Evolutionary conservation across 2,329 filamentous ascomycete genomes (phyloP), one percentile per base, ranked within the genome.

Genomic region (Trichocomaceae sp.): DNA sequence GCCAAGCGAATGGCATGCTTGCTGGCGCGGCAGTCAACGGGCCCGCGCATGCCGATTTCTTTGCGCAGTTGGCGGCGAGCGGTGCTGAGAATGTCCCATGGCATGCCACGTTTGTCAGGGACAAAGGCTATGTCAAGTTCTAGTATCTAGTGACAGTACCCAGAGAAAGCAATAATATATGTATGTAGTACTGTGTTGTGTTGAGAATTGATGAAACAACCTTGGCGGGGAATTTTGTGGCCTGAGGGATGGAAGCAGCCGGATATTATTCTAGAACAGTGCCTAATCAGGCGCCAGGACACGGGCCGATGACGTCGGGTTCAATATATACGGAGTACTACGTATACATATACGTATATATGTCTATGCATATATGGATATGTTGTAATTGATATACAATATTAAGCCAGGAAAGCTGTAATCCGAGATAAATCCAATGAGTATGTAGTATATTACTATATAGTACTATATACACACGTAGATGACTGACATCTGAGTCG

Each of bases 201-300:
- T n/a, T n/a, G n/a, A n/a, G n/a, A n/a, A n/a, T n/a, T n/a, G n/a
- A n/a, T n/a, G n/a, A n/a, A n/a, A n/a, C n/a, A n/a, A n/a, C n/a
- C n/a, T n/a, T n/a, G n/a, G n/a, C n/a, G n/a, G n/a, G n/a, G n/a
- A n/a, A n/a, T n/a, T n/a, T n/a, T n/a, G n/a, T n/a, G n/a, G n/a
- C n/a, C n/a, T n/a, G n/a, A n/a, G n/a, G n/a, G 31, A 35, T 15
- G 31, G 31, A 35, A 35, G 31, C 29, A 10, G 29, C 7, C 29
- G 29, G 29, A 33, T n/a, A n/a, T n/a, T 33, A 39, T 55, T 50
- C 37, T 51, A 45, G 49, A 51, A 51, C 19, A 45, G 39, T 45
- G 49, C 39, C 49, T 42, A 23, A 51, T 51, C 41, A 33, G 49
- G 49, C 48, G 42, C 9, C 22, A 44, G 22, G 39, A 12, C 26